Conservation (phyloP, 1,284 basidiomycete genomes). For the Marasmius fiardii region DNA sequence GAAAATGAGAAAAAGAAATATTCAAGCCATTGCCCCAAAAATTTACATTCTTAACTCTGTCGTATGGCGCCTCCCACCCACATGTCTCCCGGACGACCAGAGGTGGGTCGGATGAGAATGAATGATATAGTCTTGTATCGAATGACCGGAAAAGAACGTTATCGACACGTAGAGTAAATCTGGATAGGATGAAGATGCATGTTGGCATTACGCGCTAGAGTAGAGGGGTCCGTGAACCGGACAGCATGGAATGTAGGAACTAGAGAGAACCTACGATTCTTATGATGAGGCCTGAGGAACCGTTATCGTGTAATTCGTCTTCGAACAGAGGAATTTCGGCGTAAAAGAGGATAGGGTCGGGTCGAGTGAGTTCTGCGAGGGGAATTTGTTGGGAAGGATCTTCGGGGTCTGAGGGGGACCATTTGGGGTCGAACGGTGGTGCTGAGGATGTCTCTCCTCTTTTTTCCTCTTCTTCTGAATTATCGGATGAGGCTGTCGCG, state of each 20-base stretch:
- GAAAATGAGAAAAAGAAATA: too few relatives aligned
- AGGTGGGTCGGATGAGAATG: constrained; percentile 61
- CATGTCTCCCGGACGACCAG: constrained; percentile 77
- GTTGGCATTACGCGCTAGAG: constrained; percentile 93
- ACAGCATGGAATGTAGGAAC: not conserved
- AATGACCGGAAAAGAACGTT: constrained; percentile 89
- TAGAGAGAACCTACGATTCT: constrained; percentile 69
- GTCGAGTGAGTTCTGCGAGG: constrained; percentile 78
- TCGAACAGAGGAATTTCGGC: constrained; percentile 91
- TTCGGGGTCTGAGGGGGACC: constrained; percentile 51
- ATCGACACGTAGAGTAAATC: constrained; percentile 95
- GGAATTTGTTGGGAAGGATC: constrained; percentile 67
- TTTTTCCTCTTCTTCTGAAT: constrained; percentile 1
- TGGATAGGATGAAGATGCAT: constrained; percentile 88
- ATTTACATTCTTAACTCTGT: constrained; percentile 70
- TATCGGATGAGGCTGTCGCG: not conserved
- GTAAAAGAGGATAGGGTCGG: constrained; percentile 93
- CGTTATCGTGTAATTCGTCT: constrained; percentile 94
- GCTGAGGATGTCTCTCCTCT: constrained; percentile 7
- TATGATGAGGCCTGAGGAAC: constrained; percentile 77
- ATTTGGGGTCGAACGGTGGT: constrained; percentile 26
- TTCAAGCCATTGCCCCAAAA: not conserved
- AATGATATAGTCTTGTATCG: constrained; percentile 91
- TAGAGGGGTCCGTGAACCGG: not conserved
- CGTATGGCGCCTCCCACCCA: constrained; percentile 91